These are phyloP conservation scores for Debaryomyces coudertii DNA, from an alignment of 1,139 yeast species.

Conservation along the genomic window DNA sequence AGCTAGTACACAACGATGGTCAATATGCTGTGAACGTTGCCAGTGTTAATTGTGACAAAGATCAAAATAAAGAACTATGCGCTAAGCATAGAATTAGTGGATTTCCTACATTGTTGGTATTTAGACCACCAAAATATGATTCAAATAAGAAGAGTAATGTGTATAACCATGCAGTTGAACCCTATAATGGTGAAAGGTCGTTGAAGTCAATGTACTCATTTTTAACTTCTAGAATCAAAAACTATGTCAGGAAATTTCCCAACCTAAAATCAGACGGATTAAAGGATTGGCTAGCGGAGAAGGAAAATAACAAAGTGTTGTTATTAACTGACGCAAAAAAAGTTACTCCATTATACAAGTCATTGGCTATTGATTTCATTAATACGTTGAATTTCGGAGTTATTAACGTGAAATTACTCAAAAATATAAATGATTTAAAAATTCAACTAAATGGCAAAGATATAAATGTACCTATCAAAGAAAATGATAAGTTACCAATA, in stretches of 20 bases:
- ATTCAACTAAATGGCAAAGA: conserved; percentile 25
- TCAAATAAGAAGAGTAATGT: conserved; percentile 16
- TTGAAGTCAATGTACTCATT: conserved; percentile 61
- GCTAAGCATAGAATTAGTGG: conserved; percentile 68
- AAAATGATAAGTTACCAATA: conserved; percentile 30
- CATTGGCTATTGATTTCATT: conserved; percentile 76
- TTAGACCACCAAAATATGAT: conserved; percentile 74
- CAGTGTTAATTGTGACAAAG: conserved; percentile 84
- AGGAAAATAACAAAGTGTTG: conserved; percentile 34
- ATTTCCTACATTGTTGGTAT: conserved; percentile 79
- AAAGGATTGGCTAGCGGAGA: conserved; percentile 32
- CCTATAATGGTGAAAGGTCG: conserved; percentile 70
- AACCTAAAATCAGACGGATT: conserved; percentile 26
- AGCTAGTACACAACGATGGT: conserved; percentile 47
- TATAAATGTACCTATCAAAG: conserved; percentile 25
- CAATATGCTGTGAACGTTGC: conserved; percentile 71
- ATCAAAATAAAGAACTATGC: conserved; percentile 69
- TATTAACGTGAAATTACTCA: conserved; percentile 18
- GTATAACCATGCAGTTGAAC: conserved; percentile 59
- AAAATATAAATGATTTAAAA: conserved; percentile 14
- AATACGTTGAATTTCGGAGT: conserved; percentile 33
- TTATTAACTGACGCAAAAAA: conserved; percentile 50
- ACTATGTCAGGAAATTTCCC: conserved; percentile 62
- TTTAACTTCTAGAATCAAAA: conserved; percentile 66
- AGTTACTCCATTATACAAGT: conserved; percentile 66